phyloP scores from a whole-genome alignment of 345 rosid genomes.

The Melaleuca quinquenervia region DNA sequence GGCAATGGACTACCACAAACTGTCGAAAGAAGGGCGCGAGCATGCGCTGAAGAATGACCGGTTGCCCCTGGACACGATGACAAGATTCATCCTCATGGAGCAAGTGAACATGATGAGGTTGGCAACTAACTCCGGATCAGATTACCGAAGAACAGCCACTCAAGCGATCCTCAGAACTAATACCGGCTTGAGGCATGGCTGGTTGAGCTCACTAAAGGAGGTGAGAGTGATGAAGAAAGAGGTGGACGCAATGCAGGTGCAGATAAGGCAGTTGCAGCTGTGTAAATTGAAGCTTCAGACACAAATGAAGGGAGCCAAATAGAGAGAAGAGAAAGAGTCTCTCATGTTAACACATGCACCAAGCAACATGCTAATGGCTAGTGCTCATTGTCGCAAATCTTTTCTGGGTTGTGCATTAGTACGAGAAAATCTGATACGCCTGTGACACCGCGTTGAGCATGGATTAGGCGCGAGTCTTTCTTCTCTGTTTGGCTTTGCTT shows the following conservation, averaged over 20 bases:
- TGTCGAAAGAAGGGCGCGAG: slow-evolving; percentile 33
- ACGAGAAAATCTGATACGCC: background rate
- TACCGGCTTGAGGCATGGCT: slow-evolving; percentile 6
- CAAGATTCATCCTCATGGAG: slow-evolving; percentile 26
- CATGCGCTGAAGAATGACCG: slow-evolving; percentile 32
- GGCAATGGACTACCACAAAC: slow-evolving; percentile 35
- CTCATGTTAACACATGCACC: background rate
- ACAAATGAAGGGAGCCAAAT: slow-evolving; percentile 7
- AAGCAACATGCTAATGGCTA: background rate
- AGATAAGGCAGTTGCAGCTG: slow-evolving; percentile 31
- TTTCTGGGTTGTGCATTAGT: background rate
- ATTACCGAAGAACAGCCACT: slow-evolving; percentile 16
- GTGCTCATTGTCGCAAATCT: background rate
- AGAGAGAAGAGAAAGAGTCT: background rate
- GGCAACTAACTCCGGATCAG: slow-evolving; percentile 10
- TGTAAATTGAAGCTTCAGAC: slow-evolving; percentile 36
- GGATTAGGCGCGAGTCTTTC: background rate
- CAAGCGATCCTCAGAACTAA: slow-evolving; percentile 13
- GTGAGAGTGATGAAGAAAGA: slow-evolving; percentile 36
- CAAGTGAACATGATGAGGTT: slow-evolving; percentile 32
- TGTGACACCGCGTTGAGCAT: too few species aligned
- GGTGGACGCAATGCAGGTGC: slow-evolving; percentile 38
- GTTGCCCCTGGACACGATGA: slow-evolving; percentile 18
- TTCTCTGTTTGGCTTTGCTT: background rate
- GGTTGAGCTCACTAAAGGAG: slow-evolving; percentile 15